Evolutionary conservation across 768 basidiomycete genomes (phyloP).

Genomic region (Termitomyces sp.): DNA sequence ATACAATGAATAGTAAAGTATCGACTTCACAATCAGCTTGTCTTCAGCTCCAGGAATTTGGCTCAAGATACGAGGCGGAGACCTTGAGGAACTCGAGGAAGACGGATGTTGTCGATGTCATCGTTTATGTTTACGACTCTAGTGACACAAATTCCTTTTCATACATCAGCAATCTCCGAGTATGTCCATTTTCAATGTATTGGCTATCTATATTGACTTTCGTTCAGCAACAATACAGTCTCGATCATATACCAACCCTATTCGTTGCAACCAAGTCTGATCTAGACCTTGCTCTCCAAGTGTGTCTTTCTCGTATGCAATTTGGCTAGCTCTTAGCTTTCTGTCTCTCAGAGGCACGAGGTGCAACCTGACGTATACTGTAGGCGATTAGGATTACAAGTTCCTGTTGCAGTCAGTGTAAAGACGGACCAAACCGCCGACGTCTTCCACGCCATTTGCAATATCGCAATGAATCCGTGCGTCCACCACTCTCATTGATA

Average conservation of each 20-base stretch:
- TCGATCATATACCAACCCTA: slow-evolving; percentile 91
- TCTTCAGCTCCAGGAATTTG: slow-evolving; percentile 89
- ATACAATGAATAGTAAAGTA: background rate
- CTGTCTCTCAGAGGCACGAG: slow-evolving; percentile 72
- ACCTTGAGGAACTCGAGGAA: slow-evolving; percentile 85
- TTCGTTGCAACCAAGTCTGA: slow-evolving; percentile 99
- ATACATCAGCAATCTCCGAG: slow-evolving; percentile 94
- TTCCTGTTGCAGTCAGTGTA: slow-evolving; percentile 92
- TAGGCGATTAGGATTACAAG: slow-evolving; percentile 79
- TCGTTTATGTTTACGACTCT: slow-evolving; percentile 94
- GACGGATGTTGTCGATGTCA: slow-evolving; percentile 88
- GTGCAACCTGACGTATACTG: slow-evolving; percentile 99
- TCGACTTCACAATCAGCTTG: background rate
- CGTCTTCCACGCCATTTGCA: slow-evolving; percentile 81
- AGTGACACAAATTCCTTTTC: slow-evolving; percentile 99
- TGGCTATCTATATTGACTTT: slow-evolving; percentile 11
- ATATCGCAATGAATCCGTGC: slow-evolving; percentile 84
- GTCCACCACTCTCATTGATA: slow-evolving; percentile 22
- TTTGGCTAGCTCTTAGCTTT: slow-evolving; percentile 5
- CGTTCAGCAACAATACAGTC: slow-evolving; percentile 88
- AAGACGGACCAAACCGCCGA: slow-evolving; percentile 81
- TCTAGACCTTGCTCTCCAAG: slow-evolving; percentile 93
- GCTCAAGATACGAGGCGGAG: slow-evolving; percentile 92
- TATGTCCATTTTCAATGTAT: slow-evolving; percentile 23
- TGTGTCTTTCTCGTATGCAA: slow-evolving; percentile 21